Base-by-base conservation (phyloP, 129 eudicot species). In the Flaveria sonorensis region DNA sequence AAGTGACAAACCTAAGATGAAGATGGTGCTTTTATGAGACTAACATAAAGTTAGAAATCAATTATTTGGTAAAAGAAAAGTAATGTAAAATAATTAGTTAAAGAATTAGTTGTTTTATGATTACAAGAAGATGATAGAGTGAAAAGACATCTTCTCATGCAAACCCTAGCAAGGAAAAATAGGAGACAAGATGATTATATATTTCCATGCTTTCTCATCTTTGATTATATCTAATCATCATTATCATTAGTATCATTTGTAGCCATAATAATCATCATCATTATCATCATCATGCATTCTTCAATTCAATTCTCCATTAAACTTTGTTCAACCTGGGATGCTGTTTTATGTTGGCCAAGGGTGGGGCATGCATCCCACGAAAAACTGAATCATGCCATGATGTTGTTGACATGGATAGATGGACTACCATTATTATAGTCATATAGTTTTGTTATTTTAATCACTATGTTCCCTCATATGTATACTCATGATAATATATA, bases 241-340 rank as follows among this genome's bases (percentile, higher is more conserved):
- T 72, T 79, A 80, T 73, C 79, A 81, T 81, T 81, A 47, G 71
- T 80, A 80, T 80, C 79, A 80, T 80, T 80, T 80, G 79, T 66
- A 81, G 65, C 80, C 80, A 71, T 71, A 52, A 77, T 77, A 32
- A 80, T 53, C 69, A 73, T 80, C 52, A 62, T 79, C 47, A 62
- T 71, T 26, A 72, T 71, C 46, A 63, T 80, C 69, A 73, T 81
- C 70, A 74, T 81, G 84, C 64, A 74, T 81, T 42, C 42, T 81
- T 74, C 76, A 81, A 43, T 74, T 71, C 66, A 76, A 32, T 32
- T 74, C 6, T 66, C 28, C 72, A 36, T 72, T 71, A 67, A 20
- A 63, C 69, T 66, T 74, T 81, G 47, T 81, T 81, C 68, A 81
- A 81, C 84, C 84, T 81, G 84, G 84, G 84, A 81, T 81, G 84